These are phyloP conservation scores for Beauveria rudraprayagi DNA, from an alignment of 2,329 filamentous ascomycete genomes.

Conservation along the genomic window DNA sequence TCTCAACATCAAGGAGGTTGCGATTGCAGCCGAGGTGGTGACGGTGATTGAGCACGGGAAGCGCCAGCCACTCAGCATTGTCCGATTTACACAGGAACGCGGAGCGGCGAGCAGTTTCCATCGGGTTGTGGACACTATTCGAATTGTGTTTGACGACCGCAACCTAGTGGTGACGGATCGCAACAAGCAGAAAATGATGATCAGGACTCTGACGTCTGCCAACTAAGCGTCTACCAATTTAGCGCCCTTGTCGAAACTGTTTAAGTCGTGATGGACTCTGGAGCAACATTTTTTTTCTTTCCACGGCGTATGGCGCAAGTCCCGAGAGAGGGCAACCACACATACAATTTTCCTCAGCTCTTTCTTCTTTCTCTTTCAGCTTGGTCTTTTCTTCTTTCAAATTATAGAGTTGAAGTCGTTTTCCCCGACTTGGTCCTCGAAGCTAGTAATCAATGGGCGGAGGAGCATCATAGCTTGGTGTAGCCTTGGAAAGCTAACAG, in stretches of 20 bases:
- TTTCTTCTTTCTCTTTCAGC: background rate
- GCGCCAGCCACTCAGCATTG: constrained; percentile 67
- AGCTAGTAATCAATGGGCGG: constrained; percentile 8
- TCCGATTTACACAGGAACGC: constrained; percentile 79
- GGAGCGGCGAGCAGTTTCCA: constrained; percentile 90
- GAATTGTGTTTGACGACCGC: constrained; percentile 57
- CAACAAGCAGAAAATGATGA: constrained; percentile 63
- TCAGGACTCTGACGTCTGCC: constrained; percentile 50
- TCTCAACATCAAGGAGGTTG: constrained; percentile 76
- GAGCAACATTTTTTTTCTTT: background rate
- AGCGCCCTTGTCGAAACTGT: background rate
- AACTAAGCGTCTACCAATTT: constrained; percentile 24
- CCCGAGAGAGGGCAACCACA: background rate
- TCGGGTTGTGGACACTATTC: constrained; percentile 70
- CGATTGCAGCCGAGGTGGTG: constrained; percentile 80
- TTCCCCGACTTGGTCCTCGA: background rate
- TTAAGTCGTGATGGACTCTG: background rate
- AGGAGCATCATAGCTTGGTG: background rate
- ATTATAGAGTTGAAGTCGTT: background rate
- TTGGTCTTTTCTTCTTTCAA: background rate
- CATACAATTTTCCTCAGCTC: background rate
- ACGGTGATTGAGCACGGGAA: constrained; percentile 80
- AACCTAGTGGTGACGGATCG: constrained; percentile 62
- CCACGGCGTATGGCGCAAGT: background rate
- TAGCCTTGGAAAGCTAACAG: constrained; percentile 5